Evolutionary conservation across 768 basidiomycete genomes (phyloP), one percentile per base, ranked within the genome.

Genomic region (Neoboletus magnificus): DNA sequence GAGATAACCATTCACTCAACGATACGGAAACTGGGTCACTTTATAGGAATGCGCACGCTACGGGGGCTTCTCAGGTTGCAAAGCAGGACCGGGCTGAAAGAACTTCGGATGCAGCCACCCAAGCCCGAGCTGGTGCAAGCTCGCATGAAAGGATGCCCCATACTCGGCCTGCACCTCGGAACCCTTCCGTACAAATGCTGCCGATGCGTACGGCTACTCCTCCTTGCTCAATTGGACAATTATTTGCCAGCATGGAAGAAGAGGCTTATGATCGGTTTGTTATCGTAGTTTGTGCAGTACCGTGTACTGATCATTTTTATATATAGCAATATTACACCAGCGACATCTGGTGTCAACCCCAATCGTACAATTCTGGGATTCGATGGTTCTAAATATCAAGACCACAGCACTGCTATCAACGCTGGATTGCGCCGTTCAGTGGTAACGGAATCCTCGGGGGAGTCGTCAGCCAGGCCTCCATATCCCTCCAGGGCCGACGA

Each of bases 61-160:
- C 35, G 4, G 32, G 8, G 3, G 13, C 2, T n/a, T n/a, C 56
- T 37, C 29, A 15, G 22, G 35, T 33, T 18, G 27, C 47, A 4
- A 35, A 39, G n/a, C 13, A 35, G 10, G 30, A 30, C 5, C 25
- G 15, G 52, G 16, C 11, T 6, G 55, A 39, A 40, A 43, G 58
- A 33, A 12, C 12, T 27, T 36, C 18, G 1, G 36, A 47, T 1
- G 23, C 35, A 12, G 20, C 33, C 12, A 12, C 51, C 4, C 37
- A 27, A 32, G 12, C 23, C 1, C 20, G 39, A 45, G 13, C 40
- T 32, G 25, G 52, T 22, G 32, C 43, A 27, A 30, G 61, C 16
- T 52, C 52, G 25, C 58, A 66, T 18, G 61, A 58, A 39, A 37
- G 40, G 20, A 62, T 46, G 25, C 50, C 55, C 7, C 59, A 66